phyloP scores from a whole-genome alignment of 2,329 filamentous ascomycete species.

The Cladosporium velox region DNA sequence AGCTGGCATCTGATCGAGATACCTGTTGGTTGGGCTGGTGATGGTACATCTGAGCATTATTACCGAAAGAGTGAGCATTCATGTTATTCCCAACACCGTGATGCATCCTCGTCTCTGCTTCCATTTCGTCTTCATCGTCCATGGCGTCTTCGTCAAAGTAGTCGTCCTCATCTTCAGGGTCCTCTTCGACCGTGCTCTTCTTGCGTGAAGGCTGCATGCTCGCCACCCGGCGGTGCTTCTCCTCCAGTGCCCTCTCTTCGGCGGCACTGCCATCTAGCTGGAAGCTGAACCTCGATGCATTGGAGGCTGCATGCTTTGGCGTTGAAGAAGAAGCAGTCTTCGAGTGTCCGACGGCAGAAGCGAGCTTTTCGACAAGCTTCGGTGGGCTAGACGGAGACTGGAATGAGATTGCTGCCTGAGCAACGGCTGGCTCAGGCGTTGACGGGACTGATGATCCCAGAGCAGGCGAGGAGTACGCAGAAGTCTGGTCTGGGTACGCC shows the following conservation, averaged over 20 bases:
- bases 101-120: slow-evolving; percentile 31
- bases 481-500: background rate
- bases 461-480: slow-evolving; percentile 15
- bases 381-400: slow-evolving; percentile 23
- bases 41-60: background rate
- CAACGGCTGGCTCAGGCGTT: slow-evolving; percentile 16
- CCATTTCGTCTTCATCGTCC: slow-evolving; percentile 51
- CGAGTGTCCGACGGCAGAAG: slow-evolving; percentile 35
- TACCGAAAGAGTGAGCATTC: background rate
- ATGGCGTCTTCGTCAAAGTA: slow-evolving; percentile 44
- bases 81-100: background rate
- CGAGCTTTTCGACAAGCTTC: slow-evolving; percentile 35
- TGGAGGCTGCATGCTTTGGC: slow-evolving; percentile 58
- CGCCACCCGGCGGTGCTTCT: slow-evolving; percentile 55
- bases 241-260: slow-evolving; percentile 70
- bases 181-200: slow-evolving; percentile 27
- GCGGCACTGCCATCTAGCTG: slow-evolving; percentile 69
- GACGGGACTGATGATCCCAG: slow-evolving; percentile 6
- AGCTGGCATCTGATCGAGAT: slow-evolving; percentile 55
- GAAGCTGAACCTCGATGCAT: slow-evolving; percentile 78
- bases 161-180: slow-evolving; percentile 39
- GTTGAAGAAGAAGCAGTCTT: slow-evolving; percentile 22
- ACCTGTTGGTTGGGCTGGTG: slow-evolving; percentile 17
- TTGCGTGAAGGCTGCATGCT: slow-evolving; percentile 8
- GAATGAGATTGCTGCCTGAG: slow-evolving; percentile 18